Evolutionary conservation across 73 alveolate species (phyloP).

Genomic region (Breviolum minutum): DNA sequence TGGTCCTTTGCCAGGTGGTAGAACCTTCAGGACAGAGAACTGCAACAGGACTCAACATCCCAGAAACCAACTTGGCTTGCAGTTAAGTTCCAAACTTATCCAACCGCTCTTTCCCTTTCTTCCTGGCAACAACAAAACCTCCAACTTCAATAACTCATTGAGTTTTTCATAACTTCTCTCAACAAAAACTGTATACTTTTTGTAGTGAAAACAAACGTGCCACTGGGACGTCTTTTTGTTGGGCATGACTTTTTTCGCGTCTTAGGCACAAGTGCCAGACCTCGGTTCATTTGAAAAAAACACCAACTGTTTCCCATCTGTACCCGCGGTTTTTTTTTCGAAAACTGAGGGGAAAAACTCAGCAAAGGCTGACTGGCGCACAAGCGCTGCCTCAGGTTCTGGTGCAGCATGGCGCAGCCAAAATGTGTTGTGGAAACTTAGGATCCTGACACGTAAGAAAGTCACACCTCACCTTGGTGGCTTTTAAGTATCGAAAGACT

Average conservation of each 20-base stretch:
- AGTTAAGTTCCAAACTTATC: slow-evolving; percentile 14
- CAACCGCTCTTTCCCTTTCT: slow-evolving; percentile 65
- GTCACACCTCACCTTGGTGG: too few species aligned
- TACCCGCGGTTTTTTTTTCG: not conserved
- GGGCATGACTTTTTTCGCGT: slow-evolving; percentile 31
- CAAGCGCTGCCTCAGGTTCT: slow-evolving; percentile 9
- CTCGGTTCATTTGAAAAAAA: not conserved
- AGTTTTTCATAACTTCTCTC: too few species aligned
- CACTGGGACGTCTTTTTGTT: slow-evolving; percentile 53
- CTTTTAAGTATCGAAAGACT: too few species aligned
- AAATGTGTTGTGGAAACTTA: too few species aligned
- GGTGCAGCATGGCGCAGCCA: too few species aligned
- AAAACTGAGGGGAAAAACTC: not conserved
- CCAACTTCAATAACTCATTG: not conserved
- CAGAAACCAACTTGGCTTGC: not conserved
- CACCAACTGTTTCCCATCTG: not conserved
- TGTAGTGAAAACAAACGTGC: not conserved
- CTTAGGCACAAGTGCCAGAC: slow-evolving; percentile 30
- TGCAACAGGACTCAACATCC: not conserved
- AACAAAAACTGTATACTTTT: too few species aligned
- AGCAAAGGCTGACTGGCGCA: slow-evolving; percentile 33
- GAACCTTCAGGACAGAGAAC: not conserved
- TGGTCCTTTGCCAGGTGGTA: slow-evolving; percentile 94
- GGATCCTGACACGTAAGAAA: too few species aligned
- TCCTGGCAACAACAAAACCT: slow-evolving; percentile 1